These are phyloP conservation scores for Salvia sclarea DNA, from an alignment of 305 asterid genomes.

Conservation along the genomic window DNA sequence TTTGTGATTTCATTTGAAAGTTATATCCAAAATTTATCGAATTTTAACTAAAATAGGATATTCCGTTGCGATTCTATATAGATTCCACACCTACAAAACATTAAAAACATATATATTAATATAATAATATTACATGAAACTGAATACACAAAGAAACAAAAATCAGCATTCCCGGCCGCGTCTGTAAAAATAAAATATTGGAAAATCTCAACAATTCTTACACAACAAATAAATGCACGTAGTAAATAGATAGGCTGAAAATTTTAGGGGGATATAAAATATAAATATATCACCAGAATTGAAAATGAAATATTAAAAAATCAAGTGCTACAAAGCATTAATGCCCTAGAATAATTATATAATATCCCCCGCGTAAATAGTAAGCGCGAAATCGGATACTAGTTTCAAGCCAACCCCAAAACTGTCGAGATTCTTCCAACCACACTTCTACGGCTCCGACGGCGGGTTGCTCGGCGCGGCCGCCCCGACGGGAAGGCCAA, in stretches of 20 bases:
- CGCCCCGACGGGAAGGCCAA: slow-evolving; percentile 27
- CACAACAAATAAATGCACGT: slow-evolving; percentile 5
- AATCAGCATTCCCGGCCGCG: neutral
- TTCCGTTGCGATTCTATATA: too few species aligned
- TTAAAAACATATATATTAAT: too few species aligned
- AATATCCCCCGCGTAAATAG: neutral
- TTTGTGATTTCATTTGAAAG: neutral
- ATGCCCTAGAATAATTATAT: neutral
- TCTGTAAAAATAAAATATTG: neutral
- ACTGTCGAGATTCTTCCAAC: slow-evolving; percentile 9
- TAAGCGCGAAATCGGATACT: slow-evolving; percentile 12
- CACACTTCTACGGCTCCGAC: slow-evolving; percentile 25
- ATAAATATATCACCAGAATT: slow-evolving; percentile 17
- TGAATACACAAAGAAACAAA: neutral
- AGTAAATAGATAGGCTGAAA: slow-evolving; percentile 5
- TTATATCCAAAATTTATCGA: too few species aligned
- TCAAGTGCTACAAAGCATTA: slow-evolving; percentile 9
- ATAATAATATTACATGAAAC: too few species aligned
- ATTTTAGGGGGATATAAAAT: neutral
- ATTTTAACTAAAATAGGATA: too few species aligned
- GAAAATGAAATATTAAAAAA: neutral
- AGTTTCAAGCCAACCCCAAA: neutral
- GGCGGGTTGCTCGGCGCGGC: slow-evolving; percentile 37
- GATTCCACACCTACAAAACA: neutral
- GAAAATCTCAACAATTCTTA: slow-evolving; percentile 12